phyloP scores from a whole-genome alignment of 306 rosid species.

The Trifolium pratense region DNA sequence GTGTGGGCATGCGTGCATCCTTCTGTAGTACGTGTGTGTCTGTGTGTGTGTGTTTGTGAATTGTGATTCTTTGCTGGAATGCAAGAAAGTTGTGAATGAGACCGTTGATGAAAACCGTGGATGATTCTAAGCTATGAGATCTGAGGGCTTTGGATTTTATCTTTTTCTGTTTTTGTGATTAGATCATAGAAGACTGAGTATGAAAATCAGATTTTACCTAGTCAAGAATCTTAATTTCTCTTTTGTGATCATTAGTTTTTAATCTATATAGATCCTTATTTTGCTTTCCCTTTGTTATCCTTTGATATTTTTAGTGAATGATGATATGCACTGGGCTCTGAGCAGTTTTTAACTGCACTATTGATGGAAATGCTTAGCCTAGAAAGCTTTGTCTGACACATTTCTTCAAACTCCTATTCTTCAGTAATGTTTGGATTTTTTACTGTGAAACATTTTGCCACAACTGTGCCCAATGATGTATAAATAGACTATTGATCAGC shows the following conservation, averaged over 20 bases:
- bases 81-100: slow-evolving; percentile 16
- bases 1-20: no score
- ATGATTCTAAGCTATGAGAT: slow-evolving; percentile 19
- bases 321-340: no score
- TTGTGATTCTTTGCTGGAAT: background rate
- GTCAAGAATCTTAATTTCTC: background rate
- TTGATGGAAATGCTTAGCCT: slow-evolving; percentile 12
- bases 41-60: background rate
- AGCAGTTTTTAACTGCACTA: background rate
- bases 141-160: background rate
- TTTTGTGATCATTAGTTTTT: background rate
- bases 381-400: slow-evolving; percentile 1
- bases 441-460: no score
- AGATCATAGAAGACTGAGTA: background rate
- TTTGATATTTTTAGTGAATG: no score
- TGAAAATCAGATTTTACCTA: background rate
- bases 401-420: background rate
- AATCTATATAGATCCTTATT: background rate
- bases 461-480: background rate
- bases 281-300: background rate
- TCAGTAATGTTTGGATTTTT: background rate
- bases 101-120: background rate
- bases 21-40: no score
- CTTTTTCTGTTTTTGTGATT: background rate
- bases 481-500: no score